A percentile compares a stretch with the other conserved stretches of the same genome.
phyloP scores from a whole-genome alignment of 441 rosid genomes.

The Corymbia calophylla region DNA sequence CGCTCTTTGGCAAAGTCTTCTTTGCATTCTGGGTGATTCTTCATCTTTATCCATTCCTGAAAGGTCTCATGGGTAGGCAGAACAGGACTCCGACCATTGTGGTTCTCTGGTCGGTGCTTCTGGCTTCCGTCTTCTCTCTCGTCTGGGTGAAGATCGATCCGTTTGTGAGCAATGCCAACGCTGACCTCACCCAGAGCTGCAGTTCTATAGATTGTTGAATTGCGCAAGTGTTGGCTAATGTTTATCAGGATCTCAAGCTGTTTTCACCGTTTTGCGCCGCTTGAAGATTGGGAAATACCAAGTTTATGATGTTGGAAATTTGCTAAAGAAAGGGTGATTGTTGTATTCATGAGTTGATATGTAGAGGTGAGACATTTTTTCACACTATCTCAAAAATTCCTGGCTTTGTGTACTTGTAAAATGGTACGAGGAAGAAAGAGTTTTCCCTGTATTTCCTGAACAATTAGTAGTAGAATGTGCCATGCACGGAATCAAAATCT shows the following conservation, averaged over 20 bases:
- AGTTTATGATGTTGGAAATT: not conserved
- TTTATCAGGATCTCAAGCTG: not conserved
- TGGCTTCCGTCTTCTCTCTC: slow-evolving; percentile 12
- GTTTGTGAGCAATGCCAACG: not conserved
- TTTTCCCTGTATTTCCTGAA: not conserved
- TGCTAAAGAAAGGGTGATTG: not conserved
- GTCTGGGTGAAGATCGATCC: slow-evolving; percentile 12
- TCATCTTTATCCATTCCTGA: slow-evolving; percentile 9
- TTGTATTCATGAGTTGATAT: not conserved
- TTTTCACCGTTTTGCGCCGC: not conserved
- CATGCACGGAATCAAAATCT: not conserved
- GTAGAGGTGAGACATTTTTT: not conserved
- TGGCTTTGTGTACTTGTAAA: not conserved
- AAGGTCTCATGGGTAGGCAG: slow-evolving; percentile 14
- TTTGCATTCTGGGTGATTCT: slow-evolving; percentile 16
- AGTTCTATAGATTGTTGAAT: slow-evolving; percentile 7
- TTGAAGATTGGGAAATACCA: not conserved
- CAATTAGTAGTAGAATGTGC: not conserved
- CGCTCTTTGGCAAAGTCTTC: slow-evolving; percentile 11
- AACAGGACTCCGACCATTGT: slow-evolving; percentile 11
- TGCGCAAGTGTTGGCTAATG: not conserved
- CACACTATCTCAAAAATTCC: not conserved
- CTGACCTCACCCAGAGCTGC: not conserved
- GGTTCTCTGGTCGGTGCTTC: slow-evolving; percentile 10
- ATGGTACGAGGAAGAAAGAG: not conserved